These are phyloP conservation scores for Paecilomyces variotii DNA, from an alignment of 2,329 filamentous ascomycete species.

Conservation along the genomic window DNA sequence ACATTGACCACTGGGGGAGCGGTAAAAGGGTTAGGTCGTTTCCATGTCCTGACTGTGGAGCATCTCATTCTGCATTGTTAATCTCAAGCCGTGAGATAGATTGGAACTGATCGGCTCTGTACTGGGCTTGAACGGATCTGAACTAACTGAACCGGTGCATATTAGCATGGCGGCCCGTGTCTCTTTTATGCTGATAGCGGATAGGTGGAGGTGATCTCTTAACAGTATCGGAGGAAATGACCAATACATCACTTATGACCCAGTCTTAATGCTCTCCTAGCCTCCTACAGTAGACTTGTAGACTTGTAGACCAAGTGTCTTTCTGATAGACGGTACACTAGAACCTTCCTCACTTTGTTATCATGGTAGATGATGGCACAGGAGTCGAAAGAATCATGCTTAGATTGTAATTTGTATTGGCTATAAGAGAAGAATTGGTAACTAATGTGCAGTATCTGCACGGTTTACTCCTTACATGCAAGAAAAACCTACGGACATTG, in stretches of 20 bases:
- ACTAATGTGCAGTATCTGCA: no score
- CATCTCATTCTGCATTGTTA: background rate
- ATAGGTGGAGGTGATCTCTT: conserved; percentile 1
- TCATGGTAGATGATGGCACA: no score
- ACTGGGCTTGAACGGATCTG: conserved; percentile 4
- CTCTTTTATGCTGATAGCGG: conserved; percentile 1
- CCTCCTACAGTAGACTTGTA: background rate
- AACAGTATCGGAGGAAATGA: conserved; percentile 1
- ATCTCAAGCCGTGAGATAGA: conserved; percentile 6
- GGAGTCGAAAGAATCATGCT: no score
- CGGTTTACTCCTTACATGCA: no score
- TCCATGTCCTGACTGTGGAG: background rate
- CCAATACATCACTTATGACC: background rate
- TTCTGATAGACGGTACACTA: background rate
- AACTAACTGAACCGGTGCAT: background rate
- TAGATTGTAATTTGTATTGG: no score
- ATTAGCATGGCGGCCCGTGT: background rate
- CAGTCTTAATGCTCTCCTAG: background rate
- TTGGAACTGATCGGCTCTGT: conserved; percentile 3
- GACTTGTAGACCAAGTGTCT: background rate
- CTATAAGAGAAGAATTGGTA: no score
- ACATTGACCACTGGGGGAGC: background rate
- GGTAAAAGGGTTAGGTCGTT: background rate
- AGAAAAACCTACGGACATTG: no score
- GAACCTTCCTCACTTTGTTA: background rate